These are phyloP conservation scores for Termitomyces sp. DNA, from an alignment of 768 basidiomycete genomes.

Conservation along the genomic window DNA sequence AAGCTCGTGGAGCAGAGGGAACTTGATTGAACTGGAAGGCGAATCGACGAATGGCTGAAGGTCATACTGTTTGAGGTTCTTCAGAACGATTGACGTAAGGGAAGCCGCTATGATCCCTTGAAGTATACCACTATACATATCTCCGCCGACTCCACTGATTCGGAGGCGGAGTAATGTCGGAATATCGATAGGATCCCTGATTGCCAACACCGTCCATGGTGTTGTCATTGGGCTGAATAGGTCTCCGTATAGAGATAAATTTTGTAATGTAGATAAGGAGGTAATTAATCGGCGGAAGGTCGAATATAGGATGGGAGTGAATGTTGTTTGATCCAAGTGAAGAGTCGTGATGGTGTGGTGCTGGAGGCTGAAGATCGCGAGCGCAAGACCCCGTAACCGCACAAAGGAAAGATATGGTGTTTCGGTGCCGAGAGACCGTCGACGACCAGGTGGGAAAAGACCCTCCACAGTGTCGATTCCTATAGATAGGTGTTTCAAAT, in stretches of 20 bases:
- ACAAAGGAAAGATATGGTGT: conserved; percentile 33
- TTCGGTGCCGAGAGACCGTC: conserved; percentile 25
- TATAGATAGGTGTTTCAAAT: conserved; percentile 37
- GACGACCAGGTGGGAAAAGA: conserved; percentile 16
- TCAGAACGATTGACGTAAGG: conserved; percentile 39
- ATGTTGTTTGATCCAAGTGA: conserved; percentile 41
- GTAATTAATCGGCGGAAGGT: conserved; percentile 35
- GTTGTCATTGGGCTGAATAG: conserved; percentile 24
- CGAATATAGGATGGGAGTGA: conserved; percentile 31
- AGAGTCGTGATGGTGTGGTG: conserved; percentile 36
- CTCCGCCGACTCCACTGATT: conserved; percentile 35
- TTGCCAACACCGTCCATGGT: conserved; percentile 22
- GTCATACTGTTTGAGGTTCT: conserved; percentile 39
- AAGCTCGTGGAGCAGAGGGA: conserved; percentile 33
- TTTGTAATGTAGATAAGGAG: conserved; percentile 27
- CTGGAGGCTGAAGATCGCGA: conserved; percentile 38
- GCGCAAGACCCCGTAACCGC: conserved; percentile 42
- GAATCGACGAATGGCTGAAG: conserved; percentile 33
- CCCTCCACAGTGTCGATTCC: conserved; percentile 29
- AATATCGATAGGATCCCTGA: conserved; percentile 24
- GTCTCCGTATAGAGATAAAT: conserved; percentile 45
- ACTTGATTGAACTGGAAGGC: conserved; percentile 21
- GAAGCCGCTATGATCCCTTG: conserved; percentile 34
- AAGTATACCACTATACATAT: conserved; percentile 36
- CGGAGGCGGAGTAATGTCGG: conserved; percentile 38